Evolutionary conservation across 108 stramenopile genomes (phyloP).

Genomic region (Conticribra guillardii): DNA sequence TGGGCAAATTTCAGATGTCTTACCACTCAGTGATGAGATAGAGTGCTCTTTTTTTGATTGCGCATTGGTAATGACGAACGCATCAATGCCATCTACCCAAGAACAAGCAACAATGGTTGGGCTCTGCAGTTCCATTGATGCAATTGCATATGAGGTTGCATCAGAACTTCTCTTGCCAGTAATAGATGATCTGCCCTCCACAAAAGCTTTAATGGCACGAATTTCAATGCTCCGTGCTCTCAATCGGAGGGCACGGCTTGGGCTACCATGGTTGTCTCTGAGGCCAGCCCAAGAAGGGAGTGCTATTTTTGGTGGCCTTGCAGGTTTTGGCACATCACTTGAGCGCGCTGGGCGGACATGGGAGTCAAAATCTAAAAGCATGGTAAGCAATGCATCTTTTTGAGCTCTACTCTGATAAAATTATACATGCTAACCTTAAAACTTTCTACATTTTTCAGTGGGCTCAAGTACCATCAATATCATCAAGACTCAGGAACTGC

Average conservation of each 20-base stretch:
- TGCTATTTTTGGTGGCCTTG: slow-evolving; percentile 73
- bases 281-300: slow-evolving; percentile 85
- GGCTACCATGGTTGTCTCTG: slow-evolving; percentile 79
- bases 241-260: slow-evolving; percentile 70
- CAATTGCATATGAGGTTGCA: slow-evolving; percentile 59
- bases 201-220: slow-evolving; percentile 73
- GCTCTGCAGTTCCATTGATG: slow-evolving; percentile 28
- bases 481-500: slow-evolving; percentile 52
- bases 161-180: slow-evolving; percentile 34
- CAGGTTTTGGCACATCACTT: slow-evolving; percentile 80
- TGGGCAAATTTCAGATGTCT: slow-evolving; percentile 59
- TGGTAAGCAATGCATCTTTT: slow-evolving; percentile 13
- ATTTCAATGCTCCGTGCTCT: slow-evolving; percentile 79
- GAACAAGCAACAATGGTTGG: slow-evolving; percentile 2
- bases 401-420: neutral
- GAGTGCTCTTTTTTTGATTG: slow-evolving; percentile 62
- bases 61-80: slow-evolving; percentile 56
- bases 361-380: slow-evolving; percentile 33
- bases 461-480: slow-evolving; percentile 64
- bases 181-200: slow-evolving; percentile 41
- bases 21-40: slow-evolving; percentile 55
- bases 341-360: slow-evolving; percentile 70
- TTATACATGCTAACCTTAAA: neutral
- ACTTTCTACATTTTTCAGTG: slow-evolving; percentile 43
- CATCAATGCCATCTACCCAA: slow-evolving; percentile 7